A percentile compares a stretch with the other conserved stretches of the same genome.
phyloP scores from a whole-genome alignment of 83 land plant species.

The Isoetes engelmannii region DNA sequence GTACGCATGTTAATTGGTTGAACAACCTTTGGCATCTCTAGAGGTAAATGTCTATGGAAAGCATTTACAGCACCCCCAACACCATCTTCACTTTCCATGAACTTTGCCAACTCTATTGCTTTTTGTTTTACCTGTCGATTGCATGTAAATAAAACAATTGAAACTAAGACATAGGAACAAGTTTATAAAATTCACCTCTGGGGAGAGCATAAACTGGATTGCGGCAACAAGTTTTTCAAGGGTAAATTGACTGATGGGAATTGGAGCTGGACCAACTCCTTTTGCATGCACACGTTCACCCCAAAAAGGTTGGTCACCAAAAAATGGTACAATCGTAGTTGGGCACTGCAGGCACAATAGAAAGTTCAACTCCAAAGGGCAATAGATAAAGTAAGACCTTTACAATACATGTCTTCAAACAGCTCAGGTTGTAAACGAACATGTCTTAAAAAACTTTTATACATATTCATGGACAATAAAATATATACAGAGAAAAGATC shows the following conservation, averaged over 20 bases:
- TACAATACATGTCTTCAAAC: too few species aligned
- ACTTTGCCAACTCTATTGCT: conserved; percentile 10
- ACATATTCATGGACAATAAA: background rate
- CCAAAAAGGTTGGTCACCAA: conserved; percentile 44
- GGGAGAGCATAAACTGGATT: conserved; percentile 31
- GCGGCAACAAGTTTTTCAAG: conserved; percentile 36
- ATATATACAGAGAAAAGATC: background rate
- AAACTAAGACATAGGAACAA: background rate
- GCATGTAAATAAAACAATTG: background rate
- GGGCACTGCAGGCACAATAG: conserved; percentile 30
- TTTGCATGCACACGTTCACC: conserved; percentile 32
- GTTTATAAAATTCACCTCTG: conserved; percentile 16
- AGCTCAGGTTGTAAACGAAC: background rate
- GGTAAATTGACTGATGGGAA: conserved; percentile 33
- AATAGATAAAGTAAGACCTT: too few species aligned
- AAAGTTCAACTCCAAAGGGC: too few species aligned
- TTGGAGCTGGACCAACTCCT: conserved; percentile 41
- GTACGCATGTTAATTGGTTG: too few species aligned
- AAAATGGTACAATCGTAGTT: conserved; percentile 37
- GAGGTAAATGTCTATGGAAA: conserved; percentile 13
- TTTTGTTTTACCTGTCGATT: conserved; percentile 11
- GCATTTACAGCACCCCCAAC: conserved; percentile 14
- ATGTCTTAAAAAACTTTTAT: conserved; percentile 4
- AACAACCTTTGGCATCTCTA: background rate
- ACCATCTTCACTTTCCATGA: conserved; percentile 15